Percentiles rank a stretch among this genome's conserved stretches.
Evolutionary conservation across 768 basidiomycete species (phyloP).

Genomic region (Boletus speciosus): DNA sequence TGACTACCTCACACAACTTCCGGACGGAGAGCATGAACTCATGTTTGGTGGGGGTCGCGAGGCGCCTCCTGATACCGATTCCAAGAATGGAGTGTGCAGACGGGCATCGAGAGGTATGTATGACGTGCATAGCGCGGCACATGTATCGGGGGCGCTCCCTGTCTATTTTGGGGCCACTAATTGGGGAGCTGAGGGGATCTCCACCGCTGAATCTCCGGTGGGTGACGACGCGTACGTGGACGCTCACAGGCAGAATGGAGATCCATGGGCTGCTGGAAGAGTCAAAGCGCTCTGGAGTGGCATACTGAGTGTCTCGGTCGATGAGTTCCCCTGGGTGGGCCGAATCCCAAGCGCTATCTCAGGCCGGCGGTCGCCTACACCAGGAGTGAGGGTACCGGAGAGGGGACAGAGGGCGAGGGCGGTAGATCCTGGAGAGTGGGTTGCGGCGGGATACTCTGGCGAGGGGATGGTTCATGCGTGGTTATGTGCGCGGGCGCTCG

Average conservation of each 20-base stretch:
- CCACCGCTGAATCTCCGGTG: constrained; percentile 8
- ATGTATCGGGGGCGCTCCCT: constrained; percentile 49
- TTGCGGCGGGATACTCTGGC: constrained; percentile 65
- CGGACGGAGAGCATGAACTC: constrained; percentile 42
- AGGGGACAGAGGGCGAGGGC: constrained; percentile 6
- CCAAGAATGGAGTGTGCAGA: constrained; percentile 14
- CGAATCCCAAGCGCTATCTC: constrained; percentile 50
- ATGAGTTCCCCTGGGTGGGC: constrained; percentile 68
- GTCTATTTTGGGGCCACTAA: constrained; percentile 47
- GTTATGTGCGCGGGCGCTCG: constrained; percentile 57
- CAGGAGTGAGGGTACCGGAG: neutral
- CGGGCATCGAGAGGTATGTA: constrained; percentile 30
- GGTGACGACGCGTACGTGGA: constrained; percentile 9
- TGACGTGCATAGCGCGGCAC: constrained; percentile 35
- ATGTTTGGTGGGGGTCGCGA: constrained; percentile 67
- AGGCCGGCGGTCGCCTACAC: constrained; percentile 33
- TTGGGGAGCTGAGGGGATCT: constrained; percentile 41
- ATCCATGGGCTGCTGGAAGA: constrained; percentile 40
- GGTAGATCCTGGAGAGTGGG: constrained; percentile 58
- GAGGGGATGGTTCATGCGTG: constrained; percentile 76
- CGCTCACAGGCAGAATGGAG: constrained; percentile 8
- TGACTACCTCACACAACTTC: constrained; percentile 70
- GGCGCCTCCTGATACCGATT: constrained; percentile 11
- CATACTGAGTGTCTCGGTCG: constrained; percentile 58
- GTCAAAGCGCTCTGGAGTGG: constrained; percentile 64